Percentiles rank a stretch among this genome's conserved stretches.
These are phyloP conservation scores for Athelia sp. DNA, from an alignment of 1,284 basidiomycete genomes.

Conservation along the genomic window DNA sequence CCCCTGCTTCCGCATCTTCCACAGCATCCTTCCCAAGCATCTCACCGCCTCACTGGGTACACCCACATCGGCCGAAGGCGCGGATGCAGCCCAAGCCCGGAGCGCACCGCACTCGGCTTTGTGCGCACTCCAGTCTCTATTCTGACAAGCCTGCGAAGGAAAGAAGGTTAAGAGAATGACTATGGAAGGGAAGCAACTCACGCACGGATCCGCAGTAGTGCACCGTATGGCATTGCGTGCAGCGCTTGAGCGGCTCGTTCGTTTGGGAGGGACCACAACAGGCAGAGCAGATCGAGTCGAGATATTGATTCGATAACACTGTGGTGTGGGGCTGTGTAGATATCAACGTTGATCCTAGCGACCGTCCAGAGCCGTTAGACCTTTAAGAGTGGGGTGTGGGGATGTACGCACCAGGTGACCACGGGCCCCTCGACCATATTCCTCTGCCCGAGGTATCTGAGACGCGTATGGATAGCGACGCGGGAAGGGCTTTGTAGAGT, in stretches of 20 bases:
- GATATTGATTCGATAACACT: constrained; percentile 60
- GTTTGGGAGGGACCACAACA: constrained; percentile 45
- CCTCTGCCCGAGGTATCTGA: constrained; percentile 30
- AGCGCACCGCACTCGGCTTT: constrained; percentile 75
- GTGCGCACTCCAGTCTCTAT: constrained; percentile 71
- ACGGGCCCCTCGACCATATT: constrained; percentile 28
- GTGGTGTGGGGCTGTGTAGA: constrained; percentile 54
- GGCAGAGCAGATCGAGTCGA: constrained; percentile 62
- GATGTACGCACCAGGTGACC: constrained; percentile 33
- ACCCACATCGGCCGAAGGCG: constrained; percentile 39
- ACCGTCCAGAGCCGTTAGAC: no score
- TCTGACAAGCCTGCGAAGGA: constrained; percentile 68
- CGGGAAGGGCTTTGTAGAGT: constrained; percentile 17
- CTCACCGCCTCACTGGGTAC: constrained; percentile 72
- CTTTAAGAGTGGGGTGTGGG: constrained; percentile 4
- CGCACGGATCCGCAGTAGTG: constrained; percentile 71
- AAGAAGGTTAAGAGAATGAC: constrained; percentile 2
- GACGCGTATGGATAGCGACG: constrained; percentile 24
- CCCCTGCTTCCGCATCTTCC: constrained; percentile 56
- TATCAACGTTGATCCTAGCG: constrained; percentile 58
- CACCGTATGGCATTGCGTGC: constrained; percentile 63
- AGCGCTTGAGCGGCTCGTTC: constrained; percentile 47
- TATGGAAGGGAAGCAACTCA: constrained; percentile 5
- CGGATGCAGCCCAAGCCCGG: constrained; percentile 45
- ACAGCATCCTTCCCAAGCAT: constrained; percentile 72